Evolutionary conservation across 371 early-diverging fungal genomes (phyloP).

Genomic region (Syncephalastrum monosporum): DNA sequence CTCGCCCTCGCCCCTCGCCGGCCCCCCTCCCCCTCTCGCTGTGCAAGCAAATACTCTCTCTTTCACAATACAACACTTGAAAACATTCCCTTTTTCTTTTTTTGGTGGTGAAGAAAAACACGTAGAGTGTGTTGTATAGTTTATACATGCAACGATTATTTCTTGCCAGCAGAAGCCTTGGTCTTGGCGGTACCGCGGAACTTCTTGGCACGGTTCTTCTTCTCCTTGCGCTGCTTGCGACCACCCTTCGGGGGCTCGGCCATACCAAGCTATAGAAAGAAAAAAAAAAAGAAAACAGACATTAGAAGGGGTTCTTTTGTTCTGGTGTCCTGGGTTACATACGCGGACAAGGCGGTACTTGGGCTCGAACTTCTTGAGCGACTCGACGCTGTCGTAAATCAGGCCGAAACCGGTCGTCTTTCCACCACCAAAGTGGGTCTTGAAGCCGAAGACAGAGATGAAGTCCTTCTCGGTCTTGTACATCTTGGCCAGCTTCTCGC

Average conservation of each 20-base stretch:
- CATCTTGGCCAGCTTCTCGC: slow-evolving; percentile 94
- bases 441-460: slow-evolving; percentile 95
- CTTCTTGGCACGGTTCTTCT: slow-evolving; percentile 99
- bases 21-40: too few species aligned
- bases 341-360: slow-evolving; percentile 91
- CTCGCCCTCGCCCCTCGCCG: too few species aligned
- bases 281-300: neutral
- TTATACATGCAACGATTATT: slow-evolving; percentile 17
- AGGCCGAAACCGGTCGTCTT: slow-evolving; percentile 97
- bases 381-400: slow-evolving; percentile 95
- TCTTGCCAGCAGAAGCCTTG: slow-evolving; percentile 64
- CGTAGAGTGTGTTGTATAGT: too few species aligned
- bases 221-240: slow-evolving; percentile 98
- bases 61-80: too few species aligned
- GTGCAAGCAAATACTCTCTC: too few species aligned
- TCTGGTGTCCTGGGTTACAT: slow-evolving; percentile 20
- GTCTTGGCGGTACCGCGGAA: slow-evolving; percentile 96
- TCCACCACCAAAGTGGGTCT: slow-evolving; percentile 97
- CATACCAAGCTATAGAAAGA: slow-evolving; percentile 63
- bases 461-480: slow-evolving; percentile 94
- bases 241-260: slow-evolving; percentile 76
- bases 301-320: neutral
- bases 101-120: too few species aligned
- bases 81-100: too few species aligned
- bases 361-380: slow-evolving; percentile 98